Evolutionary conservation across 768 basidiomycete genomes (phyloP).

Genomic region (Tricholoma terreum): DNA sequence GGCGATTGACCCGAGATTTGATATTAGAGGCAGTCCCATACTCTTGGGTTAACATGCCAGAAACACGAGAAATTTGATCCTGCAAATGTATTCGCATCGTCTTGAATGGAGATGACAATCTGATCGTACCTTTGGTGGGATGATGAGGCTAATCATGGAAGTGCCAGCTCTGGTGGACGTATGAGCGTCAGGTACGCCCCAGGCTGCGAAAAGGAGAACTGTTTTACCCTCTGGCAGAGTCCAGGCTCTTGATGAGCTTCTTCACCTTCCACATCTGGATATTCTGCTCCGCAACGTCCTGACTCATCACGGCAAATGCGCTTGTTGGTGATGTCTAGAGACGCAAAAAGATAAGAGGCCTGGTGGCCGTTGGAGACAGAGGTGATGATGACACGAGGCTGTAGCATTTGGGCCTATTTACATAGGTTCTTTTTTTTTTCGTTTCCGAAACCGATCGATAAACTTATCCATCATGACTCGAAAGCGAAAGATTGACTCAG

Average conservation of each 20-base stretch:
- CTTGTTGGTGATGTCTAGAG: slow-evolving; percentile 28
- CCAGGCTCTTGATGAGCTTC: slow-evolving; percentile 98
- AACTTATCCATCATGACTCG: slow-evolving; percentile 16
- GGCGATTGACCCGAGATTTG: slow-evolving; percentile 96
- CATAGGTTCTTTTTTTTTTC: slow-evolving; percentile 15
- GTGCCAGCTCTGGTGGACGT: slow-evolving; percentile 72
- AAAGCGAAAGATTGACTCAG: slow-evolving; percentile 39
- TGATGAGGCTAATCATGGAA: slow-evolving; percentile 97
- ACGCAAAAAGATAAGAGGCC: slow-evolving; percentile 23
- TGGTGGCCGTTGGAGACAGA: slow-evolving; percentile 22
- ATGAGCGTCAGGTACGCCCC: slow-evolving; percentile 22
- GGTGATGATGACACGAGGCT: slow-evolving; percentile 20
- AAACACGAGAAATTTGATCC: slow-evolving; percentile 94
- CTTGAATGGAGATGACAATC: slow-evolving; percentile 10
- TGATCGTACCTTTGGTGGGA: slow-evolving; percentile 79
- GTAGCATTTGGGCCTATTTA: slow-evolving; percentile 22
- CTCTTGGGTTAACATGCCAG: slow-evolving; percentile 96
- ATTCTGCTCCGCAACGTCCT: slow-evolving; percentile 87
- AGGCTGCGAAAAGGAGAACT: background rate
- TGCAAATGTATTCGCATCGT: slow-evolving; percentile 24
- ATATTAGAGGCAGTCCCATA: slow-evolving; percentile 99
- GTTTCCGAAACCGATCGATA: slow-evolving; percentile 7
- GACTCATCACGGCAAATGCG: slow-evolving; percentile 53
- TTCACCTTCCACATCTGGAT: slow-evolving; percentile 99
- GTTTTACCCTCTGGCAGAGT: slow-evolving; percentile 81